A percentile compares a stretch with the other conserved stretches of the same genome.
These are phyloP conservation scores for Aspergillus leporis DNA, from an alignment of 495 filamentous ascomycete genomes.

Conservation along the genomic window DNA sequence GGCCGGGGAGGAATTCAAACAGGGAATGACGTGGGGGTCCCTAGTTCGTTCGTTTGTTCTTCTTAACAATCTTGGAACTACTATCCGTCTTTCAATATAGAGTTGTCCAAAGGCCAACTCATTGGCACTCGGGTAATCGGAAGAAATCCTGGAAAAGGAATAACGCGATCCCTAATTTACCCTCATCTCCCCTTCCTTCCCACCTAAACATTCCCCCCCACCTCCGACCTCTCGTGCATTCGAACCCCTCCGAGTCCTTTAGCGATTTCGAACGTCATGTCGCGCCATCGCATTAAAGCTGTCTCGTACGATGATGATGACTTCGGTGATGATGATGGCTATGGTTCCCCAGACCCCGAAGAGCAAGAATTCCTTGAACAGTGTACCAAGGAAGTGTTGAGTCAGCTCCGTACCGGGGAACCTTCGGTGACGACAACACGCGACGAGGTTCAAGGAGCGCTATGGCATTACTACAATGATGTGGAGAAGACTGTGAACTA, in stretches of 20 bases:
- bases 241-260: neutral
- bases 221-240: neutral
- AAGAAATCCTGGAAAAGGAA: neutral
- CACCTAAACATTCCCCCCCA: slow-evolving; percentile 14
- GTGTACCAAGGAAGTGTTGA: slow-evolving; percentile 40
- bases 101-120: no score
- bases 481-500: slow-evolving; percentile 80
- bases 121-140: neutral
- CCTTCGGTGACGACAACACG: slow-evolving; percentile 43
- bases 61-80: slow-evolving; percentile 9
- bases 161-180: neutral
- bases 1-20: slow-evolving; percentile 4
- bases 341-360: slow-evolving; percentile 45
- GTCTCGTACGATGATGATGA: slow-evolving; percentile 49
- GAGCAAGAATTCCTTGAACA: slow-evolving; percentile 44
- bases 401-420: slow-evolving; percentile 39
- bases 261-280: slow-evolving; percentile 32
- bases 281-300: slow-evolving; percentile 48
- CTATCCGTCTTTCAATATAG: slow-evolving; percentile 1
- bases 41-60: slow-evolving; percentile 3
- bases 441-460: slow-evolving; percentile 77
- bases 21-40: slow-evolving; percentile 41
- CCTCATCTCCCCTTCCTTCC: slow-evolving; percentile 8
- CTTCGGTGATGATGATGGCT: slow-evolving; percentile 41
- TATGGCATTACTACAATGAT: slow-evolving; percentile 98